Base-by-base conservation (phyloP, 768 basidiomycete genomes). In the Candolleomyces efflorescens region DNA sequence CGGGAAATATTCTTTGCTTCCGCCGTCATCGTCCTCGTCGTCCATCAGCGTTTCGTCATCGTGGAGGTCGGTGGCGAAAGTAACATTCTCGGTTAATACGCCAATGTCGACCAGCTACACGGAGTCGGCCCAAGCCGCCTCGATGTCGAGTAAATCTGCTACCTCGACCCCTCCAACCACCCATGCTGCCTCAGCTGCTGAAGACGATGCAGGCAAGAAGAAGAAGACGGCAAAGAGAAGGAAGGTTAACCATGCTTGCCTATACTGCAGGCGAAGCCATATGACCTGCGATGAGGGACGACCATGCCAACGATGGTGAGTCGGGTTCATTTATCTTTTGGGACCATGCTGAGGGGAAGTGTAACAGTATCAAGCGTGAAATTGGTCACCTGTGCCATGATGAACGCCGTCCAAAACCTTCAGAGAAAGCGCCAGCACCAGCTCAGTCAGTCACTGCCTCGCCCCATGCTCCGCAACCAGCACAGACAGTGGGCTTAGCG, bases 361-460 rank as follows among this genome's bases (percentile, higher is more conserved):
- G 56, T 50, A 27, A 50, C 64, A 95, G 94, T 66, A 92, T 98
- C 65, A 98, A 98, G 71, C 86, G 96, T 39, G 95, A 98, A 71
- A 98, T 98, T 60, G 92, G 93, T 0, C 93, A 97, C 74, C 78
- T 96, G 13, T 97, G 94, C 66, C 90, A 92, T 64, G 95, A 96
- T 69, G 93, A 95, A 67, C 83, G 83, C 58, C 79, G 85, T 49
- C 78, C 79, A 1, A 85, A 84, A 65, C 69, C 67, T 17, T 61
- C 66, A 44, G 79, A 79, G 9, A 85, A 84, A 59, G 75, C 78
- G 37, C 68, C 69, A 57, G 50, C 69, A 0, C 17, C 69, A 18
- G 44, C 72, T 11, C 38, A 75, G 38, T 62, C 60, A 13, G 61
- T 62, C 3, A 53, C 68, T 10, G 71, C 59, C 11, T 54, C 37